Percentiles rank a stretch among this genome's conserved stretches.
phyloP scores from a whole-genome alignment of 2,329 filamentous ascomycete species.

The Arthrobotrys pseudoclavata region DNA sequence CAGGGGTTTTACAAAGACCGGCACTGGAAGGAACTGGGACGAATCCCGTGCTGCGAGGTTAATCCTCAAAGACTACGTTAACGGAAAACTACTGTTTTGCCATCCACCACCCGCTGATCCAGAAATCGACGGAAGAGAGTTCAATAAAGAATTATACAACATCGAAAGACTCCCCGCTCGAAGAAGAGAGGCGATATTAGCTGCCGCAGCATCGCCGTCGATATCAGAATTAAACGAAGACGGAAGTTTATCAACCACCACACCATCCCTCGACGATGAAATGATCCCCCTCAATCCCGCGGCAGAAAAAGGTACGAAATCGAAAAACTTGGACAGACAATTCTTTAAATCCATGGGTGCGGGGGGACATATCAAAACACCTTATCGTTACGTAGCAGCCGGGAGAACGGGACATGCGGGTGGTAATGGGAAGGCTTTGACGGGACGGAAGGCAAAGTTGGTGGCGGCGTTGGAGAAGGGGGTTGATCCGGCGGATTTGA shows the following conservation, averaged over 20 bases:
- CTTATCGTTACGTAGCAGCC: slow-evolving; percentile 90
- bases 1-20: slow-evolving; percentile 89
- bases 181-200: slow-evolving; percentile 69
- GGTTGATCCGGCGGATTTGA: slow-evolving; percentile 83
- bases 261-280: slow-evolving; percentile 62
- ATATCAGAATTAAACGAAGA: slow-evolving; percentile 24
- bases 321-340: slow-evolving; percentile 82
- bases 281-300: slow-evolving; percentile 66
- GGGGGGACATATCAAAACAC: slow-evolving; percentile 78
- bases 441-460: slow-evolving; percentile 83
- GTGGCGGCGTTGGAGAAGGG: slow-evolving; percentile 87
- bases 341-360: slow-evolving; percentile 82
- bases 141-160: slow-evolving; percentile 92
- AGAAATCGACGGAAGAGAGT: slow-evolving; percentile 77
- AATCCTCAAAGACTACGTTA: slow-evolving; percentile 96
- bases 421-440: slow-evolving; percentile 74
- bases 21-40: slow-evolving; percentile 85
- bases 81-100: slow-evolving; percentile 92
- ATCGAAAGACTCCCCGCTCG: slow-evolving; percentile 84
- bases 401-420: slow-evolving; percentile 75
- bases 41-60: slow-evolving; percentile 91
- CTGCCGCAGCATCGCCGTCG: slow-evolving; percentile 35
- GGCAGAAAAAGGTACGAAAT: slow-evolving; percentile 74
- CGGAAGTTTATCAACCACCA: slow-evolving; percentile 5
- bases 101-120: slow-evolving; percentile 82